Conservation (phyloP, 2,329 filamentous ascomycete species). For the Sporothrix pallida region DNA sequence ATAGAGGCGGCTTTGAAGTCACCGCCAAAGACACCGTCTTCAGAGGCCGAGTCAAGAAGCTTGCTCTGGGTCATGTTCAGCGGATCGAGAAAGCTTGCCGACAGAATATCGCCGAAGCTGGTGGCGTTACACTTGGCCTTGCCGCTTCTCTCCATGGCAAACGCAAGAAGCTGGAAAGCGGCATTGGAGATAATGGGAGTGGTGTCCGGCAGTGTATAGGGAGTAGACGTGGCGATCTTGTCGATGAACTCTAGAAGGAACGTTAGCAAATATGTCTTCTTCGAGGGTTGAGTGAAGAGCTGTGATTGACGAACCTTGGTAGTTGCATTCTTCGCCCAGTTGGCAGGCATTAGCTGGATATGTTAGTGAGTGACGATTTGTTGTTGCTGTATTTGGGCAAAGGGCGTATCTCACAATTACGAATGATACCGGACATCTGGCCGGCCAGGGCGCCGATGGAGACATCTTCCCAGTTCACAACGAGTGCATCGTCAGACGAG, state of each 20-base stretch:
- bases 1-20: not conserved
- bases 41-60: not conserved
- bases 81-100: not conserved
- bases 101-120: not conserved
- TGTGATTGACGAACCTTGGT: not conserved
- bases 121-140: not conserved
- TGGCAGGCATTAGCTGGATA: not conserved
- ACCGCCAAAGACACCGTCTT: not conserved
- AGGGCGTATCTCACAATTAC: not conserved
- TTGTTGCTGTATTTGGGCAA: not conserved
- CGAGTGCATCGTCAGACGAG: not conserved
- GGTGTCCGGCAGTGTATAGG: not conserved
- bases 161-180: slow-evolving; percentile 4
- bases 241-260: not conserved
- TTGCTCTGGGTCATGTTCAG: not conserved
- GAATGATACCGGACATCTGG: slow-evolving; percentile 9
- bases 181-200: slow-evolving; percentile 8
- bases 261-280: not conserved
- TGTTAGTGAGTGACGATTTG: not conserved
- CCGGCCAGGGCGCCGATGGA: not conserved
- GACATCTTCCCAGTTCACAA: not conserved
- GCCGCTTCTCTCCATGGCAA: not conserved
- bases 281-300: not conserved
- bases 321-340: not conserved
- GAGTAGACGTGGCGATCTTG: not conserved